A percentile compares a stretch with the other conserved stretches of the same genome.
Conservation (phyloP, 2,329 filamentous ascomycete species). For the Graphilbum ipis-grandicollis region DNA sequence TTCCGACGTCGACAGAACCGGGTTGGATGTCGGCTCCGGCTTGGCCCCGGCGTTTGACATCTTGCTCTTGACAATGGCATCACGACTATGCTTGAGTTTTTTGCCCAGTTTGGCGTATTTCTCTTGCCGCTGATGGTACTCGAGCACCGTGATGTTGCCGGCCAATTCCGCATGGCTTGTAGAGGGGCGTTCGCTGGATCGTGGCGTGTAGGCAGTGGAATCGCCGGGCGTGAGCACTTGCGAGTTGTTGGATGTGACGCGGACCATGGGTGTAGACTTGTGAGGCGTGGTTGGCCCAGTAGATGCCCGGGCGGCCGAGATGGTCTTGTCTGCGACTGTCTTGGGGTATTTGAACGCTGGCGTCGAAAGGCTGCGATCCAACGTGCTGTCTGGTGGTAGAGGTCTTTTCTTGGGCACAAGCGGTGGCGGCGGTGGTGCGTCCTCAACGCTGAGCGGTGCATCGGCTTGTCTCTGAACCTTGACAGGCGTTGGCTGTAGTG, state of each 20-base stretch:
- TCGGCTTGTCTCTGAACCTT: constrained; percentile 20
- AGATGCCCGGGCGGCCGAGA: constrained; percentile 11
- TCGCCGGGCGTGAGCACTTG: constrained; percentile 33
- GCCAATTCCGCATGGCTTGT: constrained; percentile 16
- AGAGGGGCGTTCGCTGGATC: constrained; percentile 19
- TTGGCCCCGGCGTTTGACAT: constrained; percentile 8
- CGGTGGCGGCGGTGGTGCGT: constrained; percentile 18
- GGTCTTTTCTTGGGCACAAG: constrained; percentile 32
- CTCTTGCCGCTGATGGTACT: constrained; percentile 18
- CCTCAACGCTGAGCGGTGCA: constrained; percentile 24
- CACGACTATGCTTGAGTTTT: constrained; percentile 36
- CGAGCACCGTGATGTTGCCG: constrained; percentile 11
- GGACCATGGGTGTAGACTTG: constrained; percentile 31
- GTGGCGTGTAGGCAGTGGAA: constrained; percentile 22
- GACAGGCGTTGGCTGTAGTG: constrained; percentile 22
- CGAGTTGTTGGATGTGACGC: constrained; percentile 35
- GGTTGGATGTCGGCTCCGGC: neutral
- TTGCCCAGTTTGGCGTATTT: constrained; percentile 25
- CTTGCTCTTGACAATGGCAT: constrained; percentile 21
- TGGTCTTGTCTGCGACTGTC: constrained; percentile 22
- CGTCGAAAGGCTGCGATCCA: neutral
- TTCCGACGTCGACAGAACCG: constrained; percentile 13
- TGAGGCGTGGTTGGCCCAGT: constrained; percentile 31
- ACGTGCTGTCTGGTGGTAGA: constrained; percentile 15
- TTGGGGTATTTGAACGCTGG: constrained; percentile 15